A percentile compares a stretch with the other conserved stretches of the same genome.
Evolutionary conservation across 2,329 filamentous ascomycete genomes (phyloP).

Genomic region (Trichoderma oligosporum): DNA sequence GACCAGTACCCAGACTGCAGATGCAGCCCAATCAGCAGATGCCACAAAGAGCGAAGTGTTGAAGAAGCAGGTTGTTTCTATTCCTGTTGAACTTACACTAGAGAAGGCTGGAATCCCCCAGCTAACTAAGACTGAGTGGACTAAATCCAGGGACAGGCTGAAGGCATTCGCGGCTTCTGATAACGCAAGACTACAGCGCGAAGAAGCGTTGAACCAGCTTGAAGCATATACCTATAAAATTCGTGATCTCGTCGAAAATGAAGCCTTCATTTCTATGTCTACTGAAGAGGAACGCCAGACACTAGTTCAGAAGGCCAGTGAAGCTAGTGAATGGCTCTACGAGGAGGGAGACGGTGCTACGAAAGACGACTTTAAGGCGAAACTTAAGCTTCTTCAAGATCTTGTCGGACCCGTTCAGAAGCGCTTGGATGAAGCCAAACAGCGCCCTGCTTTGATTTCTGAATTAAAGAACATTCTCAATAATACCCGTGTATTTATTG

Average conservation of each 20-base stretch:
- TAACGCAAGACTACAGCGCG: slow-evolving; percentile 67
- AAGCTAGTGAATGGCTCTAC: slow-evolving; percentile 85
- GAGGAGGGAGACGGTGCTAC: slow-evolving; percentile 74
- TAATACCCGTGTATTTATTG: slow-evolving; percentile 66
- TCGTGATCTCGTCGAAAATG: slow-evolving; percentile 75
- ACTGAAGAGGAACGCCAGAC: slow-evolving; percentile 62
- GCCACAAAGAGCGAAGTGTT: slow-evolving; percentile 52
- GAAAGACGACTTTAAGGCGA: slow-evolving; percentile 69
- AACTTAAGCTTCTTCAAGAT: slow-evolving; percentile 71
- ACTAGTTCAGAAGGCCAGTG: slow-evolving; percentile 65
- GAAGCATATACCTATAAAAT: slow-evolving; percentile 89
- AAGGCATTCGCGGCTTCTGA: slow-evolving; percentile 85
- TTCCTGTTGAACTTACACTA: slow-evolving; percentile 49
- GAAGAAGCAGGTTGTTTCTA: slow-evolving; percentile 56
- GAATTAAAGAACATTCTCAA: slow-evolving; percentile 66
- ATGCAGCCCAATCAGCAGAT: slow-evolving; percentile 42
- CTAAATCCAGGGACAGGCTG: slow-evolving; percentile 64
- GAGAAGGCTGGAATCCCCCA: slow-evolving; percentile 49
- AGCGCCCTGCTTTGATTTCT: slow-evolving; percentile 67
- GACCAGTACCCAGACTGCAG: slow-evolving; percentile 38
- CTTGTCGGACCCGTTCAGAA: slow-evolving; percentile 74
- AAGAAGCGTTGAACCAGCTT: slow-evolving; percentile 88
- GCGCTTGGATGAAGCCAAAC: slow-evolving; percentile 66
- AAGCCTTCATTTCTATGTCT: slow-evolving; percentile 68
- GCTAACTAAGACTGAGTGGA: slow-evolving; percentile 47